phyloP scores from a whole-genome alignment of 768 basidiomycete genomes.

The Termitomyces sp. region DNA sequence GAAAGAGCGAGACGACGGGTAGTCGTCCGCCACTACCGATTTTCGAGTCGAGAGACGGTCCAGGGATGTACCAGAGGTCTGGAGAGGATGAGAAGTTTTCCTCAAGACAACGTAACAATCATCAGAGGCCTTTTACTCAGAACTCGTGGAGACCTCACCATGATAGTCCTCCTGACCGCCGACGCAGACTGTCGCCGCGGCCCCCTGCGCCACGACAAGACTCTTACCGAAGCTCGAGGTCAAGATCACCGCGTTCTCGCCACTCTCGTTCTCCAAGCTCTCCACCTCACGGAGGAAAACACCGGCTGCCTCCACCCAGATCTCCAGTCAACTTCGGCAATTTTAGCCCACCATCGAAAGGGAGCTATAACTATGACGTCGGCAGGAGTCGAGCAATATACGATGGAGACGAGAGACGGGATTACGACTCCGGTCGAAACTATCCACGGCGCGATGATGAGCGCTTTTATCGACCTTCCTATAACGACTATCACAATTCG shows the following conservation, averaged over 20 bases:
- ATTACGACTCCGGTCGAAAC: slow-evolving; percentile 20
- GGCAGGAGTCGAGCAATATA: slow-evolving; percentile 29
- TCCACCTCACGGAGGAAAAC: slow-evolving; percentile 30
- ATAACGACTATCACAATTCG: slow-evolving; percentile 21
- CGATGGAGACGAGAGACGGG: slow-evolving; percentile 24
- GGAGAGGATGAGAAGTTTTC: slow-evolving; percentile 40
- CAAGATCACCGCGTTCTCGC: slow-evolving; percentile 23
- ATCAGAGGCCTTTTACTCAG: slow-evolving; percentile 18
- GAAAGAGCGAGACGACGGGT: slow-evolving; percentile 29
- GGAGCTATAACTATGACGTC: slow-evolving; percentile 29
- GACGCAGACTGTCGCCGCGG: slow-evolving; percentile 14
- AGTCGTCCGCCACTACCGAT: slow-evolving; percentile 6
- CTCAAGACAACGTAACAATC: slow-evolving; percentile 30
- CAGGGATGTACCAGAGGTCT: slow-evolving; percentile 32
- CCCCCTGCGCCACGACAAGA: slow-evolving; percentile 19
- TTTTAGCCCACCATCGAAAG: slow-evolving; percentile 35
- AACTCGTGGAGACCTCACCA: slow-evolving; percentile 36
- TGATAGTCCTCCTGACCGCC: slow-evolving; percentile 18
- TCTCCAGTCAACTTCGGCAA: slow-evolving; percentile 21
- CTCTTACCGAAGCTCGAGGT: slow-evolving; percentile 20
- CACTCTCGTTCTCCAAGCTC: slow-evolving; percentile 34
- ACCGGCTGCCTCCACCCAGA: slow-evolving; percentile 36
- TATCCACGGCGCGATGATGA: slow-evolving; percentile 12
- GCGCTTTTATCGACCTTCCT: slow-evolving; percentile 24
- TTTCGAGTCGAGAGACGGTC: slow-evolving; percentile 19